Evolutionary conservation across 78 protist species (phyloP).

Genomic region (Dictyostelium brefeldianum): DNA sequence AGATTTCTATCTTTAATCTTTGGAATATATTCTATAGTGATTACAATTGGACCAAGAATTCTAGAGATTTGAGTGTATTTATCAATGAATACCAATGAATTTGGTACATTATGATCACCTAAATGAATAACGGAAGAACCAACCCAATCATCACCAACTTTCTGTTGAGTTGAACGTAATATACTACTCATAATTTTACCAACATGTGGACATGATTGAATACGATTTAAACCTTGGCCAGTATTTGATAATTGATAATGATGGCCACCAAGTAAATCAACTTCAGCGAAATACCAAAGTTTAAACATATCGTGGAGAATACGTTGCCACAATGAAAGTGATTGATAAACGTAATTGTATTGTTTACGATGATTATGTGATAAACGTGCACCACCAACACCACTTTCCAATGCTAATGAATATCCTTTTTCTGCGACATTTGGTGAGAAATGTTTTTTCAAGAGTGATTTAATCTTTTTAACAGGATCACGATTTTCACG

Average conservation of each 20-base stretch:
- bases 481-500: constrained; percentile 73
- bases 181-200: constrained; percentile 79
- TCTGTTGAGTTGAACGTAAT: constrained; percentile 77
- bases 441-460: constrained; percentile 81
- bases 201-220: constrained; percentile 87
- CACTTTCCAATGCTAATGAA: constrained; percentile 59
- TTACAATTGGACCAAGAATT: constrained; percentile 90
- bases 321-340: constrained; percentile 95
- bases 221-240: constrained; percentile 93
- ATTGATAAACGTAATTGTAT: constrained; percentile 90
- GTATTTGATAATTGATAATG: constrained; percentile 66
- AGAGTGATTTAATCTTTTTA: constrained; percentile 52
- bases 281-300: constrained; percentile 94
- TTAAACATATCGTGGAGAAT: constrained; percentile 94
- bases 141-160: constrained; percentile 94
- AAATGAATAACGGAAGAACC: constrained; percentile 96
- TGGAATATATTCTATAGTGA: constrained; percentile 49
- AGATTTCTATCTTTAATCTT: constrained; percentile 44
- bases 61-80: constrained; percentile 95
- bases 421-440: constrained; percentile 21
- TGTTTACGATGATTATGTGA: constrained; percentile 92
- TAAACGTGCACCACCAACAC: constrained; percentile 90
- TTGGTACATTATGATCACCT: constrained; percentile 98
- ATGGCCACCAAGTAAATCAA: constrained; percentile 84
- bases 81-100: constrained; percentile 97